Evolutionary conservation across 768 basidiomycete genomes (phyloP), one percentile per base, ranked within the genome.

Genomic region (Macrolepiota albuminosa): DNA sequence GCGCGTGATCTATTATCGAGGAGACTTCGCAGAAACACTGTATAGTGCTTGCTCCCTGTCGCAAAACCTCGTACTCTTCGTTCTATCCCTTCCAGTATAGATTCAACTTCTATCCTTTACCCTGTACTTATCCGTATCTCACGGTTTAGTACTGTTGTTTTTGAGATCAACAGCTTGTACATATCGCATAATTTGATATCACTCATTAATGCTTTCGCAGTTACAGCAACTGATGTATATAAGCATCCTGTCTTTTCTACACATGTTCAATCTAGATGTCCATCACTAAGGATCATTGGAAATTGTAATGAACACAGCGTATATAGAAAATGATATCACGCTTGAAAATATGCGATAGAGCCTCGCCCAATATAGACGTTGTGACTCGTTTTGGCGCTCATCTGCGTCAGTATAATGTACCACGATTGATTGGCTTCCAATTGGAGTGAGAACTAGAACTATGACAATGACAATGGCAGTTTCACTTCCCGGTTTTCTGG

Each of bases 11-110:
- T 72, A 6, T 59, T 81, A 36, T 40, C 75, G 59, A 70, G 76
- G 54, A 72, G 74, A 45, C 63, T 79, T 16, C 71, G 76, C 45
- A 68, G 76, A 40, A 72, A 76, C 54, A 75, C 75, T 10, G 69
- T 78, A 11, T 78, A 69, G 26, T 11, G 53, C 21, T 34, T n/a
- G 1, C 29, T 29, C 37, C 31, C 13, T 26, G 34, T 53, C 37
- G 7, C 26, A 40, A 8, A 53, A 40, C 14, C 24, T 33, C 9
- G 1, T 13, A 13, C 45, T 43, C 24, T 56, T 16, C n/a, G 11
- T 56, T 36, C 8, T n/a, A 24, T 14, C 11, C 26, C 14, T 55
- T 36, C 21, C 14, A 18, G 21, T 16, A 16, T 26, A 8, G 36
- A 36, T 6, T 53, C 2, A 14, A 33, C 56, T 48, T 24, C 14